A percentile compares a stretch with the other conserved stretches of the same genome.
These are phyloP conservation scores for Stemphylium beticola DNA, from an alignment of 2,329 filamentous ascomycete species.

Conservation along the genomic window DNA sequence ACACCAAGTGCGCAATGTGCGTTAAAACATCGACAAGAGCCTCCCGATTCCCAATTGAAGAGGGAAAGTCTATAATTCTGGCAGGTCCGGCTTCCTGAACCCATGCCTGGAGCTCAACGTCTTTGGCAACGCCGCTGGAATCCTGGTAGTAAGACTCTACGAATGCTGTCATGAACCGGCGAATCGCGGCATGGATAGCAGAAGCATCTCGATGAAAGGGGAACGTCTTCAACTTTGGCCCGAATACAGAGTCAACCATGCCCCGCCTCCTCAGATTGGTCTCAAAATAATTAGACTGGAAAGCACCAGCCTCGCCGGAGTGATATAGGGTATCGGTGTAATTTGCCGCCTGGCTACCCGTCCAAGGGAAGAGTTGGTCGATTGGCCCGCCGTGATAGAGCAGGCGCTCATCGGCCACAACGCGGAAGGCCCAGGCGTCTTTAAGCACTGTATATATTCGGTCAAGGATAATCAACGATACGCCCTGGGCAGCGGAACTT, in stretches of 20 bases:
- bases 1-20: constrained; percentile 7
- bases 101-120: constrained; percentile 4
- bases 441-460: neutral
- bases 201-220: constrained; percentile 2
- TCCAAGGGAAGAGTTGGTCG: constrained; percentile 6
- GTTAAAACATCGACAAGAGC: constrained; percentile 3
- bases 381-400: constrained; percentile 3
- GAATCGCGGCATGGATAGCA: neutral
- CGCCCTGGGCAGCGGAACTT: neutral
- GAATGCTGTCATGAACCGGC: neutral
- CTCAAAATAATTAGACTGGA: constrained; percentile 4
- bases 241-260: constrained; percentile 2
- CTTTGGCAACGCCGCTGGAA: neutral
- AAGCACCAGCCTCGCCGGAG: neutral
- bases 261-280: constrained; percentile 1
- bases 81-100: neutral
- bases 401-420: neutral
- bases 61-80: constrained; percentile 2
- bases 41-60: neutral
- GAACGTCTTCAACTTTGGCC: constrained; percentile 4
- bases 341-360: neutral
- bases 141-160: neutral
- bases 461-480: neutral
- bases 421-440: constrained; percentile 8
- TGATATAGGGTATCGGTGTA: constrained; percentile 8